These are phyloP conservation scores for Paramyrothecium roridum DNA, from an alignment of 2,329 filamentous ascomycete species.

Conservation along the genomic window DNA sequence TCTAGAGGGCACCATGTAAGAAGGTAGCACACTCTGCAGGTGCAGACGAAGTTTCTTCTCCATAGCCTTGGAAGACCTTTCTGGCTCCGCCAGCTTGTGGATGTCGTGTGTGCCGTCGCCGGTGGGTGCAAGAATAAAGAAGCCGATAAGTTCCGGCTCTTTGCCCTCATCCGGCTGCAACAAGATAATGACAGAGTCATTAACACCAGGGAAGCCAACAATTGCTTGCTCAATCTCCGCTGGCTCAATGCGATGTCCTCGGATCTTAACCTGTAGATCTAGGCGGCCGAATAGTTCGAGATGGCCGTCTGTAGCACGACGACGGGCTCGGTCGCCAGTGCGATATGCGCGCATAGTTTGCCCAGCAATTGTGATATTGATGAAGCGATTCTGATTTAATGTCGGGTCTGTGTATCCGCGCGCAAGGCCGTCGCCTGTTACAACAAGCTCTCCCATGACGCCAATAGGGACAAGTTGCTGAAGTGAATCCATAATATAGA, in stretches of 20 bases:
- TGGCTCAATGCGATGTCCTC: conserved; percentile 25
- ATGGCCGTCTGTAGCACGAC: conserved; percentile 12
- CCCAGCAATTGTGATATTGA: conserved; percentile 7
- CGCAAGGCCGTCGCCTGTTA: conserved; percentile 20
- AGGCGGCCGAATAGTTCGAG: conserved; percentile 23
- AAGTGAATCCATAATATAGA: conserved; percentile 17
- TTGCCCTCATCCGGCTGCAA: neutral
- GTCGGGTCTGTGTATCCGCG: conserved; percentile 14
- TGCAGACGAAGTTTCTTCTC: neutral
- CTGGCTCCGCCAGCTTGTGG: too few relatives aligned
- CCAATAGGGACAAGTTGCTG: conserved; percentile 18
- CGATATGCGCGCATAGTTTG: conserved; percentile 13
- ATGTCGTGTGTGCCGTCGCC: neutral
- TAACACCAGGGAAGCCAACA: conserved; percentile 7
- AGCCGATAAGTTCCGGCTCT: conserved; percentile 8
- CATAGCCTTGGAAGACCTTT: conserved; percentile 2
- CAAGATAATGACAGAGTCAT: conserved; percentile 13
- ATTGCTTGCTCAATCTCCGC: conserved; percentile 22
- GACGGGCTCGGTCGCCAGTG: conserved; percentile 22
- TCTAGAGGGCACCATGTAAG: neutral
- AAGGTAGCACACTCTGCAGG: neutral
- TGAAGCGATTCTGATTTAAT: conserved; percentile 10
- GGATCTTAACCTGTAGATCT: conserved; percentile 24
- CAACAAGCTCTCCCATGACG: conserved; percentile 21
- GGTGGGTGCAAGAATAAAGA: conserved; percentile 7